Base-by-base conservation (phyloP, 169 alveolate species). In the Eimeria zaria region DNA sequence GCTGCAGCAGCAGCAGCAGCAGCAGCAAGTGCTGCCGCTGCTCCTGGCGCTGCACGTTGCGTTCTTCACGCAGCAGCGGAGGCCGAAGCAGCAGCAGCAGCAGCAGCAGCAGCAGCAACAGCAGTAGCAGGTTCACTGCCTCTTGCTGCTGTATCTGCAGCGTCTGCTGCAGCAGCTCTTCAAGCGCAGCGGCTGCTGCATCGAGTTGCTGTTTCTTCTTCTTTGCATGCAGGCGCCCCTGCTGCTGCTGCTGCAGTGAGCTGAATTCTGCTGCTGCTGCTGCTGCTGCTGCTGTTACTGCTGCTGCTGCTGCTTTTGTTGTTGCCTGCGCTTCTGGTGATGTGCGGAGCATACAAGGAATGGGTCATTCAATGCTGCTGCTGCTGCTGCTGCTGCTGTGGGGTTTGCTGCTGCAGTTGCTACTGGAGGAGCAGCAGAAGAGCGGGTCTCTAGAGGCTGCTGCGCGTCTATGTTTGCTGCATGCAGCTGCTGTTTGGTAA, bases 121-220 rank as follows among this genome's bases (percentile, higher is more conserved):
- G 91, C 71, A 83, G 71, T 78, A 83, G 91, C 91, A 83, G 91
- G 44, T 0, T 16, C 76, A n/a, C 91, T 83, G 14, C 53, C 60
- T 33, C 91, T 83, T 46, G 36, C 91, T 6, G 78, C 76, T 51
- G 76, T 83, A 55, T 36, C 53, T 9, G 55, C 71, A 5, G 91
- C 91, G 33, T 83, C 60, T 83, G 91, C 91, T 44, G 91, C 91
- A 33, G 91, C 91, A 20, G 91, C 39, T 7, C 51, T 83, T 4
- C 78, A 83, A 0, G 91, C 91, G 55, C 91, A 58, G 76, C 91
- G 91, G 91, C 76, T 83, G 91, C 91, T 83, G 91, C 91, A 83
- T 27, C 91, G 91, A 1, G 53, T 83, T 41, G 91, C 91, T 36
- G 69, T 55, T n/a, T 11, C 33, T 30, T 44, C 22, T 14, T 24